These are phyloP conservation scores for Daldinia loculata DNA, from an alignment of 495 filamentous ascomycete species.

Conservation along the genomic window DNA sequence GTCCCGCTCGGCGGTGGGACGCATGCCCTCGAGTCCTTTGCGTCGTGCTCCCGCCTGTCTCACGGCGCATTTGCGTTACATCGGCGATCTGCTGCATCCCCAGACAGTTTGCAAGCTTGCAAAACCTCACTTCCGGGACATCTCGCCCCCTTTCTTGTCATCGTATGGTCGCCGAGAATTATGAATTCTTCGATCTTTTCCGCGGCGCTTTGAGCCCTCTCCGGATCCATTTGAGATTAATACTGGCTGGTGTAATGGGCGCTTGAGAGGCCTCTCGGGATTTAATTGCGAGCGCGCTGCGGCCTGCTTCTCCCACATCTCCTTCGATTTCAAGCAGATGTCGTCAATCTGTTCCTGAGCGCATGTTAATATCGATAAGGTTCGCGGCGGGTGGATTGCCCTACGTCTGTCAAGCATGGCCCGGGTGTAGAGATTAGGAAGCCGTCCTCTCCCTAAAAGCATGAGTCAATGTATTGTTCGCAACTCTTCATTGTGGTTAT, in stretches of 20 bases:
- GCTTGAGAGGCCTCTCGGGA: slow-evolving; percentile 60
- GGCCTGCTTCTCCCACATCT: slow-evolving; percentile 66
- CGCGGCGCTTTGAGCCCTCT: slow-evolving; percentile 44
- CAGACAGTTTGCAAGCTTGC: slow-evolving; percentile 38
- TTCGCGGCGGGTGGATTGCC: slow-evolving; percentile 32
- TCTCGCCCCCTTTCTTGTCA: slow-evolving; percentile 44
- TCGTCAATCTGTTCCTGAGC: slow-evolving; percentile 66
- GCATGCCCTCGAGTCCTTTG: slow-evolving; percentile 35
- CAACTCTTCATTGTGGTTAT: slow-evolving; percentile 17
- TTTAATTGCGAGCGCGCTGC: slow-evolving; percentile 58
- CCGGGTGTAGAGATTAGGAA: slow-evolving; percentile 65
- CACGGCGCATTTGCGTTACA: slow-evolving; percentile 38
- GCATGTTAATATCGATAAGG: slow-evolving; percentile 44
- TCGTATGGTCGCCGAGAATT: slow-evolving; percentile 43
- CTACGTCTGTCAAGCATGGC: slow-evolving; percentile 63
- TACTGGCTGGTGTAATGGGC: slow-evolving; percentile 63
- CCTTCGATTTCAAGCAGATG: slow-evolving; percentile 63
- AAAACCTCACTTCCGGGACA: slow-evolving; percentile 42
- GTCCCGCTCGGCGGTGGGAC: slow-evolving; percentile 40
- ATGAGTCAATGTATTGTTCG: slow-evolving; percentile 44
- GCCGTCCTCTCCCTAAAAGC: slow-evolving; percentile 62
- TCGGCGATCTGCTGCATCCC: slow-evolving; percentile 39
- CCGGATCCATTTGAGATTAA: slow-evolving; percentile 55
- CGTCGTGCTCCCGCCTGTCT: slow-evolving; percentile 36
- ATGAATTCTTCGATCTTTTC: slow-evolving; percentile 44